Conservation (phyloP, 352 stramenopile genomes). For the Halophytophthora polymorphica region DNA sequence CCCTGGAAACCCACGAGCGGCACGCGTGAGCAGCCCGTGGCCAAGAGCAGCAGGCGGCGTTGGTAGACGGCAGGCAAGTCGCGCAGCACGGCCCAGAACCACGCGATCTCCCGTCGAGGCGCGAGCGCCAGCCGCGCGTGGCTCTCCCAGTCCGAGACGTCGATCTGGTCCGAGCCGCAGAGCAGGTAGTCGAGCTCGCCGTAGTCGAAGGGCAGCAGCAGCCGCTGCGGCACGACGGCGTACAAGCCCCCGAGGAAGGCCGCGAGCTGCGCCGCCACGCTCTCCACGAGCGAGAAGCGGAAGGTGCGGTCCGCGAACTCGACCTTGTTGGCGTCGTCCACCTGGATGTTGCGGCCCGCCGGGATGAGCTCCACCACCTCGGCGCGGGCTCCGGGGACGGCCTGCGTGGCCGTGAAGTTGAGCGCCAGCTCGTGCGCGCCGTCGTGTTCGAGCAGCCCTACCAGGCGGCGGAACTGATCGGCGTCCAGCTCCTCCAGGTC, state of each 20-base stretch:
- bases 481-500: conserved; percentile 89
- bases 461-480: conserved; percentile 53
- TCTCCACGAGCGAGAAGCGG: conserved; percentile 93
- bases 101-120: conserved; percentile 26
- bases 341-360: conserved; percentile 60
- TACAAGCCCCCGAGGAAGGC: conserved; percentile 95
- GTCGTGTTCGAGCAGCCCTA: conserved; percentile 63
- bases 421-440: conserved; percentile 43
- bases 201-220: conserved; percentile 95
- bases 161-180: conserved; percentile 91
- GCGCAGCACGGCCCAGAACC: conserved; percentile 82
- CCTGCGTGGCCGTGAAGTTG: conserved; percentile 57
- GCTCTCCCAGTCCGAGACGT: conserved; percentile 91
- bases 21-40: conserved; percentile 68
- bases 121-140: conserved; percentile 52
- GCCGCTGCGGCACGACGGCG: conserved; percentile 91
- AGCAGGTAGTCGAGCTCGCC: conserved; percentile 95
- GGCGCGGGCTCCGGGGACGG: conserved; percentile 9
- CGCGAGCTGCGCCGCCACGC: conserved; percentile 84
- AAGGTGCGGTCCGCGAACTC: conserved; percentile 93
- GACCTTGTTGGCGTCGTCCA: conserved; percentile 95
- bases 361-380: conserved; percentile 54
- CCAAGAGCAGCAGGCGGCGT: conserved; percentile 69
- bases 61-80: conserved; percentile 69
- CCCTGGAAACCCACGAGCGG: conserved; percentile 60